Evolutionary conservation across 139 green algal species (phyloP).

Genomic region (Haematococcus sp.): DNA sequence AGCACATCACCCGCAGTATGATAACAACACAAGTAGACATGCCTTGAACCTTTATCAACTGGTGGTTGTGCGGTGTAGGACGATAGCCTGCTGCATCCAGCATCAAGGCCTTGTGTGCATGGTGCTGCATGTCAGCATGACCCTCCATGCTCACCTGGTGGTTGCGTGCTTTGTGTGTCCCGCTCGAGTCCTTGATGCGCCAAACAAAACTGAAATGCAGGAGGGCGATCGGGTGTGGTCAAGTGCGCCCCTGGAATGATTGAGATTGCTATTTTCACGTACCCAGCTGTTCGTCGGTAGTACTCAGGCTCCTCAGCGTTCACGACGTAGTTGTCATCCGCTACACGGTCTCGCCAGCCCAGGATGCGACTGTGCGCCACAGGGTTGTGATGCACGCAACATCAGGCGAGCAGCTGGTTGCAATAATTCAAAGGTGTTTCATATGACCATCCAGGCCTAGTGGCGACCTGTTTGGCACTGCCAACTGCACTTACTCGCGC

Average conservation of each 20-base stretch:
- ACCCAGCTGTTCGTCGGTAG: slow-evolving; percentile 43
- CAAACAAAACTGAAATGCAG: slow-evolving; percentile 22
- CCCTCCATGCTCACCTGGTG: slow-evolving; percentile 17
- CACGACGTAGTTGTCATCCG: slow-evolving; percentile 38
- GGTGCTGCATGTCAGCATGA: neutral
- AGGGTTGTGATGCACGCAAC: neutral
- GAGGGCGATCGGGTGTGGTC: too few relatives aligned
- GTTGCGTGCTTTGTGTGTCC: slow-evolving; percentile 26
- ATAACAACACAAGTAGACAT: neutral
- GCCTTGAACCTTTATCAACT: too few relatives aligned
- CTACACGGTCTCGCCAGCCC: slow-evolving; percentile 31
- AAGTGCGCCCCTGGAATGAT: too few relatives aligned
- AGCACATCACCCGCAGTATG: too few relatives aligned
- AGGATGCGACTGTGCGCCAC: slow-evolving; percentile 38
- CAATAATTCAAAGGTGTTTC: too few relatives aligned
- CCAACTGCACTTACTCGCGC: slow-evolving; percentile 31
- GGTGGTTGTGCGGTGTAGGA: too few relatives aligned
- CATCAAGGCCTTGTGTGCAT: neutral
- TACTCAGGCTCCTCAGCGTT: slow-evolving; percentile 37
- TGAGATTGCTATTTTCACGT: neutral
- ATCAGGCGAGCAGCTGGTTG: too few relatives aligned
- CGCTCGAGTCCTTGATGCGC: slow-evolving; percentile 16
- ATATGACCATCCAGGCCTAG: too few relatives aligned
- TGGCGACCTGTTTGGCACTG: too few relatives aligned
- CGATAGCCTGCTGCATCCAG: too few relatives aligned